A percentile compares a stretch with the other conserved stretches of the same genome.
phyloP scores from a whole-genome alignment of 2,329 filamentous ascomycete species.

The Colletotrichum scovillei region DNA sequence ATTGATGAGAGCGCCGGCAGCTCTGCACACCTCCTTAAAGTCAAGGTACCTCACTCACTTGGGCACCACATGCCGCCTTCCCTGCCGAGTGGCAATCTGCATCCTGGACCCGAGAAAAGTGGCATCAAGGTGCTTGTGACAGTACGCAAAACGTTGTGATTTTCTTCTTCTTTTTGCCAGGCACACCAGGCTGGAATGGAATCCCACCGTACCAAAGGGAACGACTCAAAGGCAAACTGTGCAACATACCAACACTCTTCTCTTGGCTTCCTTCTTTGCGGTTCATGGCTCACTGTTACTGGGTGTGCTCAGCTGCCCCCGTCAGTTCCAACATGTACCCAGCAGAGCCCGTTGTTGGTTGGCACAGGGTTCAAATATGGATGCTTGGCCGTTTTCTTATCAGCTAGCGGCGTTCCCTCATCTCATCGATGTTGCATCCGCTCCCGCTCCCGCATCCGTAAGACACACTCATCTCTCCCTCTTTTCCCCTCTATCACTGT shows the following conservation, averaged over 20 bases:
- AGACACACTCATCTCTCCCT: conserved; percentile 1
- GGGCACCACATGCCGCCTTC: conserved; percentile 16
- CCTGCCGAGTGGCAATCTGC: conserved; percentile 31
- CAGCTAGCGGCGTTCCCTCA: conserved; percentile 11
- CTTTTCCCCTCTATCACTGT: not conserved
- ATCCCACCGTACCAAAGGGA: conserved; percentile 23
- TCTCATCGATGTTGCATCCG: conserved; percentile 30
- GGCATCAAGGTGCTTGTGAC: conserved; percentile 24
- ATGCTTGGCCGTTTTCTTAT: conserved; percentile 26
- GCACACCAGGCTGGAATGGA: not conserved
- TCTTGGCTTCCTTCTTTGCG: conserved; percentile 31
- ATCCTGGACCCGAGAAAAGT: conserved; percentile 11
- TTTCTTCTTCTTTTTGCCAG: conserved; percentile 10
- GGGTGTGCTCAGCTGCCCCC: conserved; percentile 7
- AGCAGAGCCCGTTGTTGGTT: conserved; percentile 9
- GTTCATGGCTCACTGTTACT: conserved; percentile 20
- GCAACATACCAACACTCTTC: conserved; percentile 27
- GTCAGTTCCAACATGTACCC: conserved; percentile 30
- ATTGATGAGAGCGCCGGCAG: not conserved
- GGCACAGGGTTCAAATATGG: conserved; percentile 32
- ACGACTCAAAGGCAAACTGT: conserved; percentile 30
- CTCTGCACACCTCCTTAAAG: not conserved
- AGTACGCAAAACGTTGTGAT: conserved; percentile 26
- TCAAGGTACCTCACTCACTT: conserved; percentile 2
- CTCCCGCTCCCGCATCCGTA: conserved; percentile 18